Evolutionary conservation across 1,284 basidiomycete species (phyloP).

Genomic region (Heterobasidion parviporum): DNA sequence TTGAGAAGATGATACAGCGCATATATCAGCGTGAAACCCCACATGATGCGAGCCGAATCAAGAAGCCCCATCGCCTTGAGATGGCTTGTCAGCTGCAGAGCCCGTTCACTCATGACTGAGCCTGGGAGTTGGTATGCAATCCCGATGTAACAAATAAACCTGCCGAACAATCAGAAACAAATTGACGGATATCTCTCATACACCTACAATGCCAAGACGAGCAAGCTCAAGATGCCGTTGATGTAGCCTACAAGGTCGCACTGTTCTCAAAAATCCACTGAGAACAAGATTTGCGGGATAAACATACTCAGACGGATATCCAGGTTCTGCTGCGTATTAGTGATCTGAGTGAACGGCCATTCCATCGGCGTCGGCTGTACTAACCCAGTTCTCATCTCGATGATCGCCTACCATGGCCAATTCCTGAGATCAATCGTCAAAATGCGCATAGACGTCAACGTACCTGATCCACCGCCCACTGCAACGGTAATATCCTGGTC

Average conservation of each 20-base stretch:
- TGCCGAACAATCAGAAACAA: slow-evolving; percentile 12
- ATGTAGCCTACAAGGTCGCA: slow-evolving; percentile 39
- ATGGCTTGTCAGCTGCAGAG: slow-evolving; percentile 51
- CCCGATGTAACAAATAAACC: slow-evolving; percentile 60
- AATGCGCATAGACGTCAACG: slow-evolving; percentile 9
- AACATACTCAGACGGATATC: slow-evolving; percentile 46
- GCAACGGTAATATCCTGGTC: slow-evolving; percentile 58
- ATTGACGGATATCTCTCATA: too few relatives aligned
- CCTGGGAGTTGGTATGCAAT: slow-evolving; percentile 70
- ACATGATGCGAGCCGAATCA: slow-evolving; percentile 59
- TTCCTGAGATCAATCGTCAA: not conserved
- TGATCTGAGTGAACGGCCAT: slow-evolving; percentile 66
- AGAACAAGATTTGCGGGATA: not conserved
- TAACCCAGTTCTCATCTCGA: slow-evolving; percentile 52
- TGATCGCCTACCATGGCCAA: slow-evolving; percentile 42
- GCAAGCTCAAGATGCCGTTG: slow-evolving; percentile 47
- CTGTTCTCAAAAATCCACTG: slow-evolving; percentile 1
- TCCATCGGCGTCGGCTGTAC: slow-evolving; percentile 47
- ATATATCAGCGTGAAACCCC: slow-evolving; percentile 11
- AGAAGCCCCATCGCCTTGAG: slow-evolving; percentile 70
- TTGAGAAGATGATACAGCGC: not conserved
- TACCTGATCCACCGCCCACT: slow-evolving; percentile 71
- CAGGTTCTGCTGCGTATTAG: slow-evolving; percentile 53
- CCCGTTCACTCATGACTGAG: slow-evolving; percentile 53
- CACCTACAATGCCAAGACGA: slow-evolving; percentile 54